Evolutionary conservation across 2,329 filamentous ascomycete species (phyloP), one percentile per base, ranked within the genome.

Genomic region (Aspergillus japonicus): DNA sequence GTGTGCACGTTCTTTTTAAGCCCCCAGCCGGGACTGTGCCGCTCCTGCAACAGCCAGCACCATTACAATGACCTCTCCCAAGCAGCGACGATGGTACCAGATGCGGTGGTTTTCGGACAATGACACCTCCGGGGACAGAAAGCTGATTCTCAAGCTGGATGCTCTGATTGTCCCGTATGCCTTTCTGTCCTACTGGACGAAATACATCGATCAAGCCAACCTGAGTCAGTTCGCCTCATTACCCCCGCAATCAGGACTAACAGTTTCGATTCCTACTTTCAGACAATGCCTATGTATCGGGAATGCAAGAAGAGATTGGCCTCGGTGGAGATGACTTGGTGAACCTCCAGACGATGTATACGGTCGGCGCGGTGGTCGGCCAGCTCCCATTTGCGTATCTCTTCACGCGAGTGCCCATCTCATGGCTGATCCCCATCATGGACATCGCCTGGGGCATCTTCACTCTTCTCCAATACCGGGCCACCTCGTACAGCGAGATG

Each of bases 241-340:
- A 16, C 11, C 14, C 12, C 11, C 8, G 5, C 1, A 35, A 16
- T 35, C 33, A 35, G 12, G 14, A 35, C 33, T 35, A 10, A 35
- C 33, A 10, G 7, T 16, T 16, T 35, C 33, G 14, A 16, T 26
- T 7, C 7, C 11, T 14, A 21, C 26, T 6, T 3, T 49, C 48
- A 83, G 81, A 83, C 62, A 85, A 84, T 75, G 83, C 82, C 1
- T 85, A 84, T 56, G 82, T 85, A 16, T 80, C 81, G 0, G 83
- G 83, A 0, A 71, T 85, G 42, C 82, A 82, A 50, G 81, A 84
- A 55, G 81, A 83, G 12, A 69, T 85, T 1, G 73, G 75, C 0
- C 80, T 85, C 56, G 59, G 81, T 5, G 82, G 81, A 49, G 84
- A 85, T 68, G 77, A 85, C 60, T 77, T 85, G 6, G 81, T 85